Evolutionary conservation across 2,329 filamentous ascomycete species (phyloP), one percentile per base, ranked within the genome.

Genomic region (Westerdykella sp.): DNA sequence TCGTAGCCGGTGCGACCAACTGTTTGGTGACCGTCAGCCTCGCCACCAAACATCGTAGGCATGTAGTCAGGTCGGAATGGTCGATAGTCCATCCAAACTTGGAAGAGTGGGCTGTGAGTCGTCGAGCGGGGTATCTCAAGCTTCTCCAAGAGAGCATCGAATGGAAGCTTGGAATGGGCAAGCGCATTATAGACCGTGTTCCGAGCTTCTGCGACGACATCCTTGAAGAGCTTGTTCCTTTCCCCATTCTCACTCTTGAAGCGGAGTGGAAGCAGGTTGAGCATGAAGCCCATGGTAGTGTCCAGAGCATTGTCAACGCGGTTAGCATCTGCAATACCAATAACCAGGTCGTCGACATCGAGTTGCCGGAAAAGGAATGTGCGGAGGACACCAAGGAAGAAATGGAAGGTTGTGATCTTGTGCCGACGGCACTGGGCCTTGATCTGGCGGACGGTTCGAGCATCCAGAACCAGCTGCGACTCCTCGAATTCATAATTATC

Each of bases 261-360:
- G 1, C 61, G 54, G 0, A 74, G 34, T 1, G 70, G 60, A 0
- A 75, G 50, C 3, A 72, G 32, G 39, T 73, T 70, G 6, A 71
- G 39, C 45, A 66, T 69, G 39, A 64, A 49, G 1, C 71, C 71
- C 28, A 73, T 54, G 15, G 44, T 67, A 2, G 54, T 1, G 59
- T 31, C 5, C 18, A 21, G 18, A 21, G 48, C 42, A 4, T 42
- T 34, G 36, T 69, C 63, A 4, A 34, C 45, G 9, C 71, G 60
- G 28, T 57, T 59, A 1, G 62, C 66, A 45, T 73, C 69, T 2
- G 63, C 63, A 13, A 73, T 55, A n/a, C 70, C 70, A 39, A 73
- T 68, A 39, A 51, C 63, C 7, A 73, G 14, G 14, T 72, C 64
- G 0, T 61, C 49, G 1, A 39, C 43, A 1, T 56, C 50, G 1